Base-by-base conservation (phyloP, 768 basidiomycete genomes). In the Neoboletus brunneissimus region DNA sequence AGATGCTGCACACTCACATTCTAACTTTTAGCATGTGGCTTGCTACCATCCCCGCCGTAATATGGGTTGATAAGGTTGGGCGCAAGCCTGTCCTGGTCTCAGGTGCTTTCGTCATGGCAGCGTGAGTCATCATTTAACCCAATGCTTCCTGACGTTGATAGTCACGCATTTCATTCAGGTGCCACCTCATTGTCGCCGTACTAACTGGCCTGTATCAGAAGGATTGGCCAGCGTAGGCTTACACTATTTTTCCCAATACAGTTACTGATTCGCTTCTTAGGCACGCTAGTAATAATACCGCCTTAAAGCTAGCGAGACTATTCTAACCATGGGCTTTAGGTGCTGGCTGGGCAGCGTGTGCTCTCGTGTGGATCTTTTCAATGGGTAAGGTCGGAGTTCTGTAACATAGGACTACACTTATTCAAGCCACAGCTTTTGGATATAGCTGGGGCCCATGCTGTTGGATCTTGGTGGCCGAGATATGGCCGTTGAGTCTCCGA, bases 401-500 rank as follows among this genome's bases (percentile, higher is more conserved):
- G 16, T 10, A 18, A 20, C 20, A 8, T 10, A 22, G 16, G 6
- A 16, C 22, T 37, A 41, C 16, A 54, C 43, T 48, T 15, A 42
- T 49, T n/a, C 38, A 25, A 16, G 12, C 42, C 15, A 34, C 44
- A 80, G 81, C 73, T 5, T 89, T 88, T 64, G 88, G 88, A 45
- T 89, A 88, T 64, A 85, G 83, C 54, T 91, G 88, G 89, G 88
- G 84, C 73, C 87, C 88, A 13, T 86, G 86, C 63, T 78, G 86
- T 12, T 91, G 89, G 88, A 87, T 90, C 68, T 73, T 89, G 40
- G 82, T 87, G 12, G 84, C 88, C 10, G 87, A 89, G 73, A 87
- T 87, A 48, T 87, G 83, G 83, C 85, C 86, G 15, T 67, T 89
- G 63, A 84, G 82, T 57, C 81, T 89, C 55, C 83, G 88, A 54